Conservation (phyloP, 192 early-diverging fungal genomes). For the Phycomyces blakesleeanus region DNA sequence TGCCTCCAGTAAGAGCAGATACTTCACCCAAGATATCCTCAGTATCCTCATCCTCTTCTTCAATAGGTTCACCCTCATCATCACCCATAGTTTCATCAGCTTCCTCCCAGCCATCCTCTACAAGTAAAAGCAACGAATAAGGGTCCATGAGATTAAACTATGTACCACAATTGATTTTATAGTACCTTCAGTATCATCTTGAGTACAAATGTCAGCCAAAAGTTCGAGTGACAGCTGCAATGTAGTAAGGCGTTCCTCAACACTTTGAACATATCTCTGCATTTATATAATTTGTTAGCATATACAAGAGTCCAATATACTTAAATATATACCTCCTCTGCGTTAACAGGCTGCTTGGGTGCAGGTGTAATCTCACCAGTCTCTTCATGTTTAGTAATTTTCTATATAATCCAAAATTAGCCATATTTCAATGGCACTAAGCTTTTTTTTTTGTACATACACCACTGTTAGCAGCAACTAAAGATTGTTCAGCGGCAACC, state of each 20-base stretch:
- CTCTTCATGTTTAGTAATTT: slow-evolving; percentile 34
- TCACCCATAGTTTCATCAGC: slow-evolving; percentile 39
- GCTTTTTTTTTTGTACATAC: slow-evolving; percentile 18
- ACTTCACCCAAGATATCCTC: slow-evolving; percentile 33
- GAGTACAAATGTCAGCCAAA: slow-evolving; percentile 76
- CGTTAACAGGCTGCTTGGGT: slow-evolving; percentile 30
- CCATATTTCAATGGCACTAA: too few relatives aligned
- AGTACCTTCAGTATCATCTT: slow-evolving; percentile 48
- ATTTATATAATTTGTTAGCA: neutral
- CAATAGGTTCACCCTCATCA: slow-evolving; percentile 46
- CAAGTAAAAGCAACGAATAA: slow-evolving; percentile 8
- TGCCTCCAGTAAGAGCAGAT: slow-evolving; percentile 32
- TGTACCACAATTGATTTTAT: neutral
- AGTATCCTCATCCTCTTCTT: slow-evolving; percentile 45
- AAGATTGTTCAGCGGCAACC: slow-evolving; percentile 38
- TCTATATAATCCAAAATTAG: slow-evolving; percentile 16
- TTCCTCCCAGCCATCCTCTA: slow-evolving; percentile 44
- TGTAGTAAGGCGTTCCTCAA: slow-evolving; percentile 55
- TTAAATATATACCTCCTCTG: slow-evolving; percentile 36
- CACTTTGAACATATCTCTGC: slow-evolving; percentile 35
- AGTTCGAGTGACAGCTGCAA: slow-evolving; percentile 77
- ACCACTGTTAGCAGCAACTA: slow-evolving; percentile 33
- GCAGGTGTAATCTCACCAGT: slow-evolving; percentile 33
- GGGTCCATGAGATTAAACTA: too few relatives aligned
- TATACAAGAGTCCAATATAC: too few relatives aligned